Percentiles rank a stretch among this genome's conserved stretches.
Conservation (phyloP, 225 moss, liverwort and hornwort species). For the Sphagnum tenellum region DNA sequence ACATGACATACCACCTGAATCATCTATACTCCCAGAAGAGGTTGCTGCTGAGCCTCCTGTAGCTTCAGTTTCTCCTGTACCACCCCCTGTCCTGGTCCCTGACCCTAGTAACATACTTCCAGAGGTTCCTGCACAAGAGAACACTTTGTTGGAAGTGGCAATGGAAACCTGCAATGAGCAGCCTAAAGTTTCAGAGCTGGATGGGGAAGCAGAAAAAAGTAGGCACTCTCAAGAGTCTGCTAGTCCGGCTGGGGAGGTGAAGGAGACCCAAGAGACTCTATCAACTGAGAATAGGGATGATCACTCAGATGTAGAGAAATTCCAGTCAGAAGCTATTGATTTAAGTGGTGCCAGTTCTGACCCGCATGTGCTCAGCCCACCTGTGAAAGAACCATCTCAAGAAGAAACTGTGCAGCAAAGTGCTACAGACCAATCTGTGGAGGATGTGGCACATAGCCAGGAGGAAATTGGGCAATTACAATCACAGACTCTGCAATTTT, state of each 20-base stretch:
- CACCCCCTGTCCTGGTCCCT: neutral
- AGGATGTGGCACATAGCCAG: too few species aligned
- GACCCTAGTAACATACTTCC: neutral
- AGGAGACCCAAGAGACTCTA: neutral
- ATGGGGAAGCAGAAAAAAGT: slow-evolving; percentile 3
- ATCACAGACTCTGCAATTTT: too few species aligned
- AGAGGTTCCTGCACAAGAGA: neutral
- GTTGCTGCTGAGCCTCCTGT: neutral
- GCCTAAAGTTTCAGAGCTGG: neutral
- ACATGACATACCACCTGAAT: slow-evolving; percentile 12
- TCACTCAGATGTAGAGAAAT: neutral
- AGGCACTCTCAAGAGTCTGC: slow-evolving; percentile 1
- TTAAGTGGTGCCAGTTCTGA: slow-evolving; percentile 1
- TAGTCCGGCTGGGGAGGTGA: neutral
- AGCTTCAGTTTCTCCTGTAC: slow-evolving; percentile 1
- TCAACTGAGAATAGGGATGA: slow-evolving; percentile 1
- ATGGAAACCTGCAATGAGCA: slow-evolving; percentile 3
- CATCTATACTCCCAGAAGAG: neutral
- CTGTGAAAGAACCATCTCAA: neutral
- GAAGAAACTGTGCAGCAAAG: too few species aligned
- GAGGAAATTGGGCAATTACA: too few species aligned
- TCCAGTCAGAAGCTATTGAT: slow-evolving; percentile 5
- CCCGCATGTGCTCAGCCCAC: neutral
- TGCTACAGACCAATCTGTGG: too few species aligned
- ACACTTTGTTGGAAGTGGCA: neutral